These are phyloP conservation scores for Penstemon newberryi DNA, from an alignment of 257 asterid genomes.

Conservation along the genomic window DNA sequence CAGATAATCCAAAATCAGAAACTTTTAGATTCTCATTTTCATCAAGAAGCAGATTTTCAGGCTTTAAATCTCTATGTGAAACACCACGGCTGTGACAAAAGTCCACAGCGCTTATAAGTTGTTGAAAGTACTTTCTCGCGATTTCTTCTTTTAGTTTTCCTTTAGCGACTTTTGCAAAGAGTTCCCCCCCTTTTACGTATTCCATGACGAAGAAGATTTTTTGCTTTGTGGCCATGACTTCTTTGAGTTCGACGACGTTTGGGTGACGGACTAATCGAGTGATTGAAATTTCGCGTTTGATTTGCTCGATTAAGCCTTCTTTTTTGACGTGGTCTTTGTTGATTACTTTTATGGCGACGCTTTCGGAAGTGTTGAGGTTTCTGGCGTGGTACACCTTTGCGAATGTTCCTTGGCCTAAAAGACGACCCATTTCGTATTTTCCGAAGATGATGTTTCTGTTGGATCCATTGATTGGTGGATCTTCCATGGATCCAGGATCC, in stretches of 20 bases:
- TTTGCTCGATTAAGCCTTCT: slow-evolving; percentile 41
- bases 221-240: slow-evolving; percentile 47
- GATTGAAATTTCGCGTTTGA: slow-evolving; percentile 46
- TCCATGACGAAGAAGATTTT: slow-evolving; percentile 50
- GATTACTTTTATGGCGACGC: slow-evolving; percentile 46
- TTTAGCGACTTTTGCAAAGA: slow-evolving; percentile 31
- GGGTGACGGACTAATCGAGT: slow-evolving; percentile 57
- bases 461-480: too few relatives aligned
- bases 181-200: slow-evolving; percentile 39
- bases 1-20: slow-evolving; percentile 47
- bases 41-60: slow-evolving; percentile 48
- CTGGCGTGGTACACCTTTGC: slow-evolving; percentile 44
- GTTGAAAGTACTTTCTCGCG: slow-evolving; percentile 46
- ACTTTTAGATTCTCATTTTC: slow-evolving; percentile 38
- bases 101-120: slow-evolving; percentile 42
- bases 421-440: slow-evolving; percentile 40
- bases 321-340: slow-evolving; percentile 39
- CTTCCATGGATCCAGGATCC: too few relatives aligned
- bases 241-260: slow-evolving; percentile 44
- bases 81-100: slow-evolving; percentile 46
- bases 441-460: slow-evolving; percentile 18
- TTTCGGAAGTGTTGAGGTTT: slow-evolving; percentile 27
- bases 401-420: slow-evolving; percentile 43
- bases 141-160: slow-evolving; percentile 38
- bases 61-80: slow-evolving; percentile 47